Evolutionary conservation across 2,329 filamentous ascomycete species (phyloP).

Genomic region (Botrytis elliptica): DNA sequence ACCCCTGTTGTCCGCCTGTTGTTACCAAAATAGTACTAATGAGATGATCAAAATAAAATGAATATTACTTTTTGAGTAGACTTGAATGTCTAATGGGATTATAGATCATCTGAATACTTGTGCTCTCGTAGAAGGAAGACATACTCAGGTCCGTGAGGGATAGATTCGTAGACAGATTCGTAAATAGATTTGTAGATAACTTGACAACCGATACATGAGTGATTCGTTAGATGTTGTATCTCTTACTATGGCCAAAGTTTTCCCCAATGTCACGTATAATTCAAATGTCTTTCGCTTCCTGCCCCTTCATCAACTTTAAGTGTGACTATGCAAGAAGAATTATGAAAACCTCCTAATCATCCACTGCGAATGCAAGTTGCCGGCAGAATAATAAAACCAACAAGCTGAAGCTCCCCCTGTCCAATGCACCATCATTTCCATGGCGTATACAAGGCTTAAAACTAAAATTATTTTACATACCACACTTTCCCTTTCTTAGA

Average conservation of each 20-base stretch:
- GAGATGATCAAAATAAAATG: constrained; percentile 4
- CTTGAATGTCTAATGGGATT: not conserved
- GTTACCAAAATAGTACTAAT: constrained; percentile 13
- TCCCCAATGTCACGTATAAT: not conserved
- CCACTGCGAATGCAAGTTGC: constrained; percentile 3
- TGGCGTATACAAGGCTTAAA: constrained; percentile 10
- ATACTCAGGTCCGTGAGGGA: constrained; percentile 10
- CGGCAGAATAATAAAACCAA: constrained; percentile 3
- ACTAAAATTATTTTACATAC: constrained; percentile 15
- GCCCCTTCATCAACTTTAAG: constrained; percentile 10
- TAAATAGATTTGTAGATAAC: not conserved
- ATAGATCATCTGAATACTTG: constrained; percentile 1
- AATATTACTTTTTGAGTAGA: not conserved
- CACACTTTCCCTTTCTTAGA: constrained; percentile 1
- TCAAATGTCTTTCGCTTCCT: not conserved
- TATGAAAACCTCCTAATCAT: not conserved
- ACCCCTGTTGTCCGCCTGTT: not conserved
- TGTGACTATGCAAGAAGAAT: constrained; percentile 1
- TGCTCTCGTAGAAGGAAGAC: not conserved
- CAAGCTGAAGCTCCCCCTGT: constrained; percentile 13
- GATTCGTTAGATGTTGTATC: not conserved
- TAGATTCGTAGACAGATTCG: not conserved
- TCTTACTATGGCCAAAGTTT: not conserved
- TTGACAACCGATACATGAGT: not conserved
- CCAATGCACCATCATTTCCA: constrained; percentile 4